A percentile compares a stretch with the other conserved stretches of the same genome.
phyloP scores from a whole-genome alignment of 1,284 basidiomycete species.

The Afroboletus lepidellus region DNA sequence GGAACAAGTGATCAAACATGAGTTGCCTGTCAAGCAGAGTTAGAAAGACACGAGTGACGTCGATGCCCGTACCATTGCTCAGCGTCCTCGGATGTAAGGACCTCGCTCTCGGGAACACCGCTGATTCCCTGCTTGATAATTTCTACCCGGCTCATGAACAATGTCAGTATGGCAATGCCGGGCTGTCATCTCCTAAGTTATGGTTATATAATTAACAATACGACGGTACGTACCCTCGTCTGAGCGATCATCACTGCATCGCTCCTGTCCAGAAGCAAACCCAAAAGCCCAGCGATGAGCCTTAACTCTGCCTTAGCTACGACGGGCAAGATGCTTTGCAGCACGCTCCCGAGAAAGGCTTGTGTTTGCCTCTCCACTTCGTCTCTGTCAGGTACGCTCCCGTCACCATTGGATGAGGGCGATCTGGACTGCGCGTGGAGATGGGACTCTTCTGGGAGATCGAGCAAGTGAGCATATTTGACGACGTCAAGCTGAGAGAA shows the following conservation, averaged over 20 bases:
- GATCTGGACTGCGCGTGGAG: slow-evolving; percentile 23
- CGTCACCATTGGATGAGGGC: slow-evolving; percentile 20
- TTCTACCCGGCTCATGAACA: slow-evolving; percentile 91
- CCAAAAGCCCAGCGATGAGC: slow-evolving; percentile 85
- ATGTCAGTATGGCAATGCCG: slow-evolving; percentile 88
- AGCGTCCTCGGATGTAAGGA: slow-evolving; percentile 70
- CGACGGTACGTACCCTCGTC: slow-evolving; percentile 61
- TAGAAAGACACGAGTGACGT: background rate
- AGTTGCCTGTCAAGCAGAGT: slow-evolving; percentile 55
- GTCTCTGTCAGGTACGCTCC: slow-evolving; percentile 46
- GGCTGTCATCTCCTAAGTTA: slow-evolving; percentile 52
- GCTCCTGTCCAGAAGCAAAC: slow-evolving; percentile 81
- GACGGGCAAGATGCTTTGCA: slow-evolving; percentile 84
- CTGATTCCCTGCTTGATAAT: slow-evolving; percentile 77
- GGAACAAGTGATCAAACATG: slow-evolving; percentile 84
- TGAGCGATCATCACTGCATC: slow-evolving; percentile 72
- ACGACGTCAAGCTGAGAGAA: slow-evolving; percentile 94
- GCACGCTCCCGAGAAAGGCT: slow-evolving; percentile 81
- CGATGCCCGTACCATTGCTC: slow-evolving; percentile 70
- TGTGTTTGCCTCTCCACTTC: slow-evolving; percentile 88
- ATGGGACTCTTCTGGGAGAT: slow-evolving; percentile 57
- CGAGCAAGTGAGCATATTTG: slow-evolving; percentile 67
- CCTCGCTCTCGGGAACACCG: slow-evolving; percentile 50
- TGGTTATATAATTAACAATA: background rate
- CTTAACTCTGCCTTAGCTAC: slow-evolving; percentile 78